phyloP scores from a whole-genome alignment of 208 protist genomes.

The Leishmania arabica region DNA sequence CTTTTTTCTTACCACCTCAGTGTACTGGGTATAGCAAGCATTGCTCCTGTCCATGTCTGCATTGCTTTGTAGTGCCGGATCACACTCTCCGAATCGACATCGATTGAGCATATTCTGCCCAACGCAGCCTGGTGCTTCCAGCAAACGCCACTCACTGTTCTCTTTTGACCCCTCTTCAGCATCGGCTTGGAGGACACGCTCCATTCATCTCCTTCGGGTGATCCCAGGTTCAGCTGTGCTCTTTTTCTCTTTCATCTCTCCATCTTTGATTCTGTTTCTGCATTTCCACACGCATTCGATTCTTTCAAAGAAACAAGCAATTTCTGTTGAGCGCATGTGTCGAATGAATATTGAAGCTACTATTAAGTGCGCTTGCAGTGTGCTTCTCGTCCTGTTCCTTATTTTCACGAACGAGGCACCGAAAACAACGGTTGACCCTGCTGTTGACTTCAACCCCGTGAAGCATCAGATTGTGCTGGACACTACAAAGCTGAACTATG shows the following conservation, averaged over 20 bases:
- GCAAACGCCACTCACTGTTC: neutral
- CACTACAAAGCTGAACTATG: conserved; percentile 39
- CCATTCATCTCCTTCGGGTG: neutral
- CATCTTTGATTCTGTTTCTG: neutral
- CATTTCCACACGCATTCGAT: neutral
- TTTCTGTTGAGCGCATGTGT: neutral
- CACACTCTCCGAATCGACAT: neutral
- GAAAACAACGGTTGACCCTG: neutral
- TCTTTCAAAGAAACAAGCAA: neutral
- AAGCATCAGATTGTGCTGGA: conserved; percentile 23
- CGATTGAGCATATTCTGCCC: neutral
- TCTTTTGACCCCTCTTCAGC: neutral
- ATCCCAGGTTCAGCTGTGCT: neutral
- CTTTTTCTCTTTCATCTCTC: conserved; percentile 1
- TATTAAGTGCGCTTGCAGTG: conserved; percentile 11
- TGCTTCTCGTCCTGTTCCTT: conserved; percentile 23
- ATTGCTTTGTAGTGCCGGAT: conserved; percentile 12
- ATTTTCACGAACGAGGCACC: conserved; percentile 13
- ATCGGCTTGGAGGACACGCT: neutral
- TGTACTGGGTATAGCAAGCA: neutral
- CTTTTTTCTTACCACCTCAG: neutral
- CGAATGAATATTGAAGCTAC: conserved; percentile 8
- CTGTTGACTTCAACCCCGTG: neutral
- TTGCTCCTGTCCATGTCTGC: conserved; percentile 4
- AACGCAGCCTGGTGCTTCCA: neutral